Evolutionary conservation across 495 filamentous ascomycete genomes (phyloP), one percentile per base, ranked within the genome.

Genomic region (Hypoxylon trugodes): DNA sequence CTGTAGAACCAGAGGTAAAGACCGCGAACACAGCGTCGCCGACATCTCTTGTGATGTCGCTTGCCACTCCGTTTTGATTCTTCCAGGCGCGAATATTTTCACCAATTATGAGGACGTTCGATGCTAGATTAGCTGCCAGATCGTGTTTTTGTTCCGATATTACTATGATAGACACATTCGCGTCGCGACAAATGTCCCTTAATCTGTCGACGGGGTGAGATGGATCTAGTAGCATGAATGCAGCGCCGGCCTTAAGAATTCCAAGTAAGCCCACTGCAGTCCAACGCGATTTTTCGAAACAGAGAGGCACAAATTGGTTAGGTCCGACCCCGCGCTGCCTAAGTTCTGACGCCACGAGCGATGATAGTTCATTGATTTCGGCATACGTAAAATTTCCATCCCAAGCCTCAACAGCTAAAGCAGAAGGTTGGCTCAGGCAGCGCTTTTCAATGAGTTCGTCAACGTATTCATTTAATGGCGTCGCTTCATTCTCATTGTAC

Each of bases 261-360:
- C 22, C 43, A 16, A 47, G 12, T n/a, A 47, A n/a, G 15, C n/a
- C 24, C 6, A 47, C 25, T 9, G 43, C 12, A 5, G 25, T 16
- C 43, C 43, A 47, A 6, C 18, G 4, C 15, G 43, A 47, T 25
- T 47, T 47, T 30, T 47, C 43, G 16, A 47, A 47, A 16, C 25
- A 47, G 5, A 47, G 25, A 0, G 43, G 43, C 7, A 47, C 43
- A 9, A 47, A 15, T n/a, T 26, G 5, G 13, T 13, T 25, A 12
- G 25, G 8, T 21, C 43, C 25, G 32, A 47, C n/a, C 10, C 28
- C 28, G 28, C 28, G 28, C 5, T 30, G 28, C 10, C 28, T 30
- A 30, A 30, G 28, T 10, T 30, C 28, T 4, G 10, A 5, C 28
- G 28, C 28, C 28, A 30, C 28, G 10, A 30, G 28, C 10, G 28